phyloP scores from a whole-genome alignment of 345 rosid species.

The Gossypium turneri region DNA sequence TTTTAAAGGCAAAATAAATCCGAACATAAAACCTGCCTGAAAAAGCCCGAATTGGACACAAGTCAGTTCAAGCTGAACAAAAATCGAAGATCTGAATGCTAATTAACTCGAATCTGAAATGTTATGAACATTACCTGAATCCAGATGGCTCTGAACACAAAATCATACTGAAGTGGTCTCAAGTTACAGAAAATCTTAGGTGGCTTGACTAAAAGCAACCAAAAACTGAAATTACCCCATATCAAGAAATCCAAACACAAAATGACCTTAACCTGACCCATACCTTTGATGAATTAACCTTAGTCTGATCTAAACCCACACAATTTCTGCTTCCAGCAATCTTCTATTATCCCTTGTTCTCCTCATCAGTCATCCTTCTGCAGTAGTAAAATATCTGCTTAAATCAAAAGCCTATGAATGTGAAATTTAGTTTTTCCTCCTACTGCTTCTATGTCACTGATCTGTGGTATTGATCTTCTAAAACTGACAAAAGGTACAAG shows the following conservation, averaged over 20 bases:
- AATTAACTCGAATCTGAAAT: neutral
- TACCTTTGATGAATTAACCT: neutral
- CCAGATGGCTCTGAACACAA: neutral
- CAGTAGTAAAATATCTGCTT: neutral
- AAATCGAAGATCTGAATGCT: neutral
- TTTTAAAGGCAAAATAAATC: neutral
- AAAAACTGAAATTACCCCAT: neutral
- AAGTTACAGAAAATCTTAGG: neutral
- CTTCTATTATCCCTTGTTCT: too few species aligned
- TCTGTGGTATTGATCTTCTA: slow-evolving; percentile 7
- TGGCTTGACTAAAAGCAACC: neutral
- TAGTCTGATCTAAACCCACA: neutral
- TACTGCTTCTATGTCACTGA: neutral
- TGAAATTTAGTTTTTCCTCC: neutral
- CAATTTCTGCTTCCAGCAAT: neutral
- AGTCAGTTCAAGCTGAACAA: neutral
- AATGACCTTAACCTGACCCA: neutral
- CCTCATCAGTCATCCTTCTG: too few species aligned
- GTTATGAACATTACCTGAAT: neutral
- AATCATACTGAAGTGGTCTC: neutral
- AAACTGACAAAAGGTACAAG: neutral
- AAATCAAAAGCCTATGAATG: neutral
- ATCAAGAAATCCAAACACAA: neutral
- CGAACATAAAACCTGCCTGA: neutral
- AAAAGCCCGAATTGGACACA: neutral